A percentile compares a stretch with the other conserved stretches of the same genome.
phyloP scores from a whole-genome alignment of 306 rosid genomes.

The peach (Prunus persica) region DNA sequence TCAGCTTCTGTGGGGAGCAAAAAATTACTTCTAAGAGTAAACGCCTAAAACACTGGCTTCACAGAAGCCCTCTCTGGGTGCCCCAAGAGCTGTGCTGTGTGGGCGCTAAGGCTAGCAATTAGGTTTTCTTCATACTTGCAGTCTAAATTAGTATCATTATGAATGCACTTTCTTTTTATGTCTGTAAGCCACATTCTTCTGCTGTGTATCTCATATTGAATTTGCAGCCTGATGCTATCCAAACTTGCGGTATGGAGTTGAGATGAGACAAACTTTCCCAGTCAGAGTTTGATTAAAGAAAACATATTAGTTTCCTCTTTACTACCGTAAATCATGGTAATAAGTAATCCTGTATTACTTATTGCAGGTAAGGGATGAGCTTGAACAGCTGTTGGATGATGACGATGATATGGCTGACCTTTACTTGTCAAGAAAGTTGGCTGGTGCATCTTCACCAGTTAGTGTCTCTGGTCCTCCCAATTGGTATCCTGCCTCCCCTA shows the following conservation, averaged over 20 bases:
- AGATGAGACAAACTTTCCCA: neutral
- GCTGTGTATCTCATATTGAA: neutral
- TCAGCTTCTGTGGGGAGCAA: neutral
- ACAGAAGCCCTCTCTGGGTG: neutral
- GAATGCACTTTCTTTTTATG: neutral
- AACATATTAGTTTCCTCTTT: constrained; percentile 4
- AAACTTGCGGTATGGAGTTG: neutral
- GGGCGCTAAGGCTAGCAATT: neutral
- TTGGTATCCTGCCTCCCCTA: constrained; percentile 59
- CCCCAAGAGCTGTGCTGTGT: neutral
- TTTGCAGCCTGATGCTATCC: too few relatives aligned
- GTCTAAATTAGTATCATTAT: neutral
- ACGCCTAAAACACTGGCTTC: neutral
- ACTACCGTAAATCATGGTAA: neutral
- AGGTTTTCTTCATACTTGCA: neutral
- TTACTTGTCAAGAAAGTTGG: constrained; percentile 82
- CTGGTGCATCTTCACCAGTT: constrained; percentile 62
- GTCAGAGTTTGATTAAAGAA: constrained; percentile 18
- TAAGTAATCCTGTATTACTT: neutral
- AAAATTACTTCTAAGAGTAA: neutral
- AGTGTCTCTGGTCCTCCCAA: constrained; percentile 60
- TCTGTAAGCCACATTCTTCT: neutral
- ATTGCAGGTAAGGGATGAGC: constrained; percentile 81
- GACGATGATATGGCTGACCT: constrained; percentile 98
- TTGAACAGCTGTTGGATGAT: constrained; percentile 89